Evolutionary conservation across 1,139 yeast species (phyloP), one percentile per base, ranked within the genome.

Genomic region (Pichia sp.): DNA sequence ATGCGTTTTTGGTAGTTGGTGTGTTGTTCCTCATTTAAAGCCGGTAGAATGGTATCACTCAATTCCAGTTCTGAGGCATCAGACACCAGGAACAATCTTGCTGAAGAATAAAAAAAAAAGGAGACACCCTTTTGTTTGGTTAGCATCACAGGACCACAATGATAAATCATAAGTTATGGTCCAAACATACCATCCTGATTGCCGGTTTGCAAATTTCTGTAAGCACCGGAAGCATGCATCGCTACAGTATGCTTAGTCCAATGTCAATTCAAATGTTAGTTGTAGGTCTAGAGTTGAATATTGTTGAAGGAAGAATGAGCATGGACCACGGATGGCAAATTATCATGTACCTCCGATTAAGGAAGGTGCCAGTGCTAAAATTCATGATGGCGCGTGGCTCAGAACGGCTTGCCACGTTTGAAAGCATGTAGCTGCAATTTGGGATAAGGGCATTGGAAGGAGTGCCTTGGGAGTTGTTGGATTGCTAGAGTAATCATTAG

Each of bases 361-460:
- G 47, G 16, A 15, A 49, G 19, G 16, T 26, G 7, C 19, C 26
- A 23, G 34, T 3, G 38, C 8, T 38, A n/a, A 11, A 23, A 41
- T 48, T 48, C 51, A 65, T 49, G 68, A 64, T 50, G 62, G 65
- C 44, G 77, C 73, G 41, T 77, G 73, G 43, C 73, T 68, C 50
- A 63, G 64, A 67, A 65, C 23, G 56, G 47, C 16, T 47, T 54
- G n/a, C 23, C 41, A 38, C 41, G 19, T 38, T 26, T 38, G 16
- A 38, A 13, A 38, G 41, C 41, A 38, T 38, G 41, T 5, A n/a
- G n/a, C n/a, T 38, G n/a, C 38, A 11, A 34, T 34, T 8, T 5
- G 7, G 29, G 29, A 26, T 26, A 26, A 26, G 7, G 29, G 29
- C 29, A 26, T 26, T 5, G 29, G 29, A 26, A 26, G 29, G 29